Evolutionary conservation across 1,284 basidiomycete genomes (phyloP).

Genomic region (Salmacisia buchloeana): DNA sequence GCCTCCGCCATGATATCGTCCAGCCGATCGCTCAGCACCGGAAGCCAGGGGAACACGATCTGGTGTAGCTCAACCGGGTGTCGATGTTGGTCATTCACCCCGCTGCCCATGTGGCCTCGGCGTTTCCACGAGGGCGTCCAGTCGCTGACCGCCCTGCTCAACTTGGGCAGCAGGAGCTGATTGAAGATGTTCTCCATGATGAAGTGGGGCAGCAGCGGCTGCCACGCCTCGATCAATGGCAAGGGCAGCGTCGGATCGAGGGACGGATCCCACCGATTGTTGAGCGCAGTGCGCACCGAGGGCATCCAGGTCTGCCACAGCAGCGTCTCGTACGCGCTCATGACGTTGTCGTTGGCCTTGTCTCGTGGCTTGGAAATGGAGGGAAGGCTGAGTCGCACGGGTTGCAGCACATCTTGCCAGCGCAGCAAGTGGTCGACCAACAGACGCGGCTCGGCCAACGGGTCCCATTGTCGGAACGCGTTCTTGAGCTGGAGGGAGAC

Average conservation of each 20-base stretch:
- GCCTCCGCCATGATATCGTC: constrained; percentile 78
- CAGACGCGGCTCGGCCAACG: constrained; percentile 11
- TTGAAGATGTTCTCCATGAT: constrained; percentile 91
- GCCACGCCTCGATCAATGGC: constrained; percentile 81
- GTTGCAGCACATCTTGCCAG: not conserved
- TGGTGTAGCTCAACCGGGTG: constrained; percentile 57
- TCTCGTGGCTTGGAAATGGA: constrained; percentile 54
- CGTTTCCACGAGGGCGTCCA: constrained; percentile 54
- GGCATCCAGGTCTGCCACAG: constrained; percentile 94
- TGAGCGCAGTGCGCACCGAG: constrained; percentile 69
- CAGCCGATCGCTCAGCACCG: constrained; percentile 65
- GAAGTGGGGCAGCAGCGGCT: constrained; percentile 76
- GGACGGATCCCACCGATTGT: constrained; percentile 77
- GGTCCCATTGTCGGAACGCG: not conserved
- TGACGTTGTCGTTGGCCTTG: constrained; percentile 61
- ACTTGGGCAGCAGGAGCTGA: constrained; percentile 87
- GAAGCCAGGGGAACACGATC: constrained; percentile 93
- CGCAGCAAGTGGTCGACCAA: not conserved
- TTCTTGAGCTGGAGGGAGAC: not conserved
- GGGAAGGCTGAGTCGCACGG: not conserved
- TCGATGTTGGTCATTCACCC: not conserved
- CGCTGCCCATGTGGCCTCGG: no score
- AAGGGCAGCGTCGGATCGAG: constrained; percentile 68
- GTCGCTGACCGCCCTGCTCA: constrained; percentile 72
- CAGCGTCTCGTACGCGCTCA: constrained; percentile 92